Percentiles rank a stretch among this genome's conserved stretches.
These are phyloP conservation scores for Epichloe uncinata DNA, from an alignment of 2,329 filamentous ascomycete species.

Conservation along the genomic window DNA sequence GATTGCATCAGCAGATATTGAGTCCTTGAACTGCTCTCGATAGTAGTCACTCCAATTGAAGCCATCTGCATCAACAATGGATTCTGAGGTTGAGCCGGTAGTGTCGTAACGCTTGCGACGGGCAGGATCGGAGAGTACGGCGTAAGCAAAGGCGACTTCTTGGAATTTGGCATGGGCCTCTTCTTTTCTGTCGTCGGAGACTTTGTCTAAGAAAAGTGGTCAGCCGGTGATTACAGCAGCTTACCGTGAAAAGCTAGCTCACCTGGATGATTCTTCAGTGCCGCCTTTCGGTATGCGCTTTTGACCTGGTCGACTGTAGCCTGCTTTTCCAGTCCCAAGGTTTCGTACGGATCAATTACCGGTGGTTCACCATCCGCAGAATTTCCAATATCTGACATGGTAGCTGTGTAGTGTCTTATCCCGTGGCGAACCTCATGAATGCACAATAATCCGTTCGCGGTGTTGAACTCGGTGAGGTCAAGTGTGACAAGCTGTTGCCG, in stretches of 20 bases:
- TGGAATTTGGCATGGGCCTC: constrained; percentile 75
- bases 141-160: constrained; percentile 84
- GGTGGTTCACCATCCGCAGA: constrained; percentile 45
- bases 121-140: constrained; percentile 70
- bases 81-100: constrained; percentile 80
- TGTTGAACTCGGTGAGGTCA: not conserved
- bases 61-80: constrained; percentile 59
- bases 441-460: not conserved
- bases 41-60: constrained; percentile 93
- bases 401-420: constrained; percentile 2
- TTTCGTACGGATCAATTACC: constrained; percentile 63
- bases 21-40: constrained; percentile 65
- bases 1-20: constrained; percentile 63
- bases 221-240: not conserved
- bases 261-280: constrained; percentile 79
- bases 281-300: constrained; percentile 79
- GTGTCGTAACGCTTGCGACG: constrained; percentile 78
- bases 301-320: constrained; percentile 74
- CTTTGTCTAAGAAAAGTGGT: constrained; percentile 51
- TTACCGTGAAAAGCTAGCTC: constrained; percentile 13
- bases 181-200: constrained; percentile 49
- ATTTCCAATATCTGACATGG: constrained; percentile 39
- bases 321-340: constrained; percentile 56
- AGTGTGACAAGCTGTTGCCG: constrained; percentile 1
- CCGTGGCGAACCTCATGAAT: not conserved